These are phyloP conservation scores for Solanum hybrid DNA, from an alignment of 305 asterid genomes.

Conservation along the genomic window DNA sequence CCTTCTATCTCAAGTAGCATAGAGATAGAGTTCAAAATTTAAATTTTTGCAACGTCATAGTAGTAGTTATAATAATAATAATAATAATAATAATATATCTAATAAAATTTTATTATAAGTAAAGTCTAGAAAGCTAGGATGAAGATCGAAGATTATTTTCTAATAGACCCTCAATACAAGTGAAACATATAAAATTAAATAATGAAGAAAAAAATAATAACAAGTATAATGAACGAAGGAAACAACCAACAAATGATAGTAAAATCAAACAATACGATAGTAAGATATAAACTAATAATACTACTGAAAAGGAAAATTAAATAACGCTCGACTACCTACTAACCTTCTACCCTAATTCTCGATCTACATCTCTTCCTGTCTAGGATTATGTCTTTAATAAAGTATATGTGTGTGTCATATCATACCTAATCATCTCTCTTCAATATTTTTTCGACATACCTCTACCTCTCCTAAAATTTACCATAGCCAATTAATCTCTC, in stretches of 20 bases:
- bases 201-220: not conserved
- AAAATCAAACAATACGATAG: not conserved
- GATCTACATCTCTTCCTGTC: accelerated
- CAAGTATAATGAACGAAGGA: not conserved
- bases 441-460: not conserved
- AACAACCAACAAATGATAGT: not conserved
- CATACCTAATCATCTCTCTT: not conserved
- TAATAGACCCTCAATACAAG: not conserved
- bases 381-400: not conserved
- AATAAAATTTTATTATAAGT: not conserved
- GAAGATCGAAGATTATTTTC: not conserved
- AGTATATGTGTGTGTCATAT: not conserved
- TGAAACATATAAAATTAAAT: not conserved
- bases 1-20: not conserved
- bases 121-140: not conserved
- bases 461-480: not conserved
- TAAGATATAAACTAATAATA: not conserved
- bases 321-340: not conserved
- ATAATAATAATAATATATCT: no score
- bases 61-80: no score
- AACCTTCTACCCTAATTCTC: not conserved
- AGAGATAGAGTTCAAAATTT: not conserved
- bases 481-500: not conserved
- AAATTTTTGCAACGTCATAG: not conserved
- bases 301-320: not conserved